Evolutionary conservation across 1,284 basidiomycete genomes (phyloP).

Genomic region (Trichosporon asahii): DNA sequence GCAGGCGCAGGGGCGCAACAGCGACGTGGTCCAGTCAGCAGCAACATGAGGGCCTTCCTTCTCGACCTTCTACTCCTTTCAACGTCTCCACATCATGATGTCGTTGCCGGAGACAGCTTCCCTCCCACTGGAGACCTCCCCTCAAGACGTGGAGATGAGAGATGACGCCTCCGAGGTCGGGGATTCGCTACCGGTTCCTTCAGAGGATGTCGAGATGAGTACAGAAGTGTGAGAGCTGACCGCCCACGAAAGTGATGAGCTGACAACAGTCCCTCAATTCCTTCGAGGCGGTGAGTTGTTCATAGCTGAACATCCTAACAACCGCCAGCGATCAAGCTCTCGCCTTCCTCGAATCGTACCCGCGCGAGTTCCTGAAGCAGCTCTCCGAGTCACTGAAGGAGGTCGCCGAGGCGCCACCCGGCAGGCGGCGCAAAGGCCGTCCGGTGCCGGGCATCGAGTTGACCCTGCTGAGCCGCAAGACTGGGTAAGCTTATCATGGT

Average conservation of each 20-base stretch:
- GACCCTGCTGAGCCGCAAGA: constrained; percentile 18
- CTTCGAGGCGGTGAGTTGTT: neutral
- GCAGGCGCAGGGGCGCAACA: neutral
- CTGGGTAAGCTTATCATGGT: constrained; percentile 19
- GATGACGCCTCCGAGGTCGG: neutral
- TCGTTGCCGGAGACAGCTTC: neutral
- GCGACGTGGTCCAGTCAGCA: neutral
- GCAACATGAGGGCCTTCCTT: neutral
- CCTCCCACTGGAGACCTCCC: neutral
- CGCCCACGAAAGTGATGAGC: neutral
- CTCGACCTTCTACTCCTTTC: neutral
- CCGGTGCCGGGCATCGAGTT: constrained; percentile 15
- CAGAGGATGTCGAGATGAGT: neutral
- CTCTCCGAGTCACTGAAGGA: constrained; percentile 13
- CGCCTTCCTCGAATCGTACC: constrained; percentile 26
- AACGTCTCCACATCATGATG: neutral
- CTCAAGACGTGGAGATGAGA: neutral
- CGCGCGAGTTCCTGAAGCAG: constrained; percentile 24
- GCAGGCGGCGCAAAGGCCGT: neutral
- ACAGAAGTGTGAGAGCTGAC: neutral
- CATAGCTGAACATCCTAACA: neutral
- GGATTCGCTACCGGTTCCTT: neutral
- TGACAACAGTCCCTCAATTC: neutral
- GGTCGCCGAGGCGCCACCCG: neutral
- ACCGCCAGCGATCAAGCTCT: constrained; percentile 20